phyloP scores from a whole-genome alignment of 345 rosid species.

The Populus tremula region DNA sequence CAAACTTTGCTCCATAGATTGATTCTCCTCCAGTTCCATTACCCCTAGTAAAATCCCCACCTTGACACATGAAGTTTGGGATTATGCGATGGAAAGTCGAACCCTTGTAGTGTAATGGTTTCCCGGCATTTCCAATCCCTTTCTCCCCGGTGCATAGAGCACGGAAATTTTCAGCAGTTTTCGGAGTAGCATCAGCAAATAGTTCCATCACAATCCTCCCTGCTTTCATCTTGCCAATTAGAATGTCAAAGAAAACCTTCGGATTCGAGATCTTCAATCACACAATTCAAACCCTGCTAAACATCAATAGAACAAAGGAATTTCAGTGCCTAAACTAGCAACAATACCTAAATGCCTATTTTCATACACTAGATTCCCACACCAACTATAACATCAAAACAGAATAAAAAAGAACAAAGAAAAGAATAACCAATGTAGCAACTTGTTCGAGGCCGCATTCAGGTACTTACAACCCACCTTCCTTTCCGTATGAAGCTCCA shows the following conservation, averaged over 20 bases:
- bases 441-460: conserved; percentile 57
- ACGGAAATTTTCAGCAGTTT: conserved; percentile 72
- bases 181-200: conserved; percentile 64
- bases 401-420: not conserved
- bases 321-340: not conserved
- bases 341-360: not conserved
- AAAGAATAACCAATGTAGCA: conserved; percentile 32
- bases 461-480: not conserved
- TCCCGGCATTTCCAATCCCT: conserved; percentile 58
- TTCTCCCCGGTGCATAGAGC: conserved; percentile 84
- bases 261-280: conserved; percentile 54
- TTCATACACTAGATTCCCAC: not conserved
- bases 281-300: conserved; percentile 21
- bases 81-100: conserved; percentile 80
- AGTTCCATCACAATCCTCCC: conserved; percentile 82
- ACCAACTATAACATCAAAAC: not conserved
- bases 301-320: not conserved
- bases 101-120: conserved; percentile 73
- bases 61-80: conserved; percentile 89
- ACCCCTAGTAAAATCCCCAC: conserved; percentile 77
- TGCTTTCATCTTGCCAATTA: conserved; percentile 60
- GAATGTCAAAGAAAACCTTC: conserved; percentile 68
- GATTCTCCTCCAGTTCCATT: conserved; percentile 93
- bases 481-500: too few relatives aligned
- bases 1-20: conserved; percentile 63